Percentiles rank a stretch among this genome's conserved stretches.
These are phyloP conservation scores for Tetracentron sinense DNA, from an alignment of 164 flowering plant species.

Conservation along the genomic window DNA sequence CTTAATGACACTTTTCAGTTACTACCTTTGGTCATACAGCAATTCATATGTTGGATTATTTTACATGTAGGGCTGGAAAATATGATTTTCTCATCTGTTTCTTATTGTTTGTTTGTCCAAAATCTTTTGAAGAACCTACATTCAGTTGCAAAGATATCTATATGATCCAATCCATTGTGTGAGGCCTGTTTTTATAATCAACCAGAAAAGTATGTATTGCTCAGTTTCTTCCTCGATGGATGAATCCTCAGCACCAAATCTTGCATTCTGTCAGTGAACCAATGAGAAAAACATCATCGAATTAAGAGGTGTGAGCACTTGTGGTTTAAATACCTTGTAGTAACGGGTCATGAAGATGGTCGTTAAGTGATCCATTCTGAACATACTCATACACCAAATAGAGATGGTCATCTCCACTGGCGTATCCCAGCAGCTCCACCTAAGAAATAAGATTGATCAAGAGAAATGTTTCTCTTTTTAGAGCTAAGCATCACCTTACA, in stretches of 20 bases:
- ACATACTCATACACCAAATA: constrained; percentile 62
- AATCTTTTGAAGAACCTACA: too few relatives aligned
- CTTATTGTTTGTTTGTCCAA: too few relatives aligned
- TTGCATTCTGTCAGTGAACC: not conserved
- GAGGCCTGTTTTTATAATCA: too few relatives aligned
- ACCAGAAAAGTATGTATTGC: not conserved
- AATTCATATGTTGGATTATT: too few relatives aligned
- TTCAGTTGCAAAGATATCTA: too few relatives aligned
- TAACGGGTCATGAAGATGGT: constrained; percentile 67
- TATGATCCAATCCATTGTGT: too few relatives aligned
- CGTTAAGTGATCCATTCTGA: constrained; percentile 55
- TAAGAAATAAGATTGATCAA: constrained; percentile 13
- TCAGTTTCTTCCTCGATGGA: too few relatives aligned
- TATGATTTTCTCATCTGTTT: too few relatives aligned
- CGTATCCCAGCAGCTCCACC: constrained; percentile 71
- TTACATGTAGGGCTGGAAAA: too few relatives aligned
- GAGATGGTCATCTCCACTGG: constrained; percentile 60
- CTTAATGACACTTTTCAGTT: too few relatives aligned
- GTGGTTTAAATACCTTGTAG: constrained; percentile 34
- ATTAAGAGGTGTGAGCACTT: not conserved
- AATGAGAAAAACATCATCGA: not conserved
- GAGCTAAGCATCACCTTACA: not conserved
- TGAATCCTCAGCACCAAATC: too few relatives aligned
- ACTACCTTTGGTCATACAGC: too few relatives aligned
- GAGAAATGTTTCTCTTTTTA: not conserved